These are phyloP conservation scores for Fomitopsis pulvina DNA, from an alignment of 768 basidiomycete genomes.

Conservation along the genomic window DNA sequence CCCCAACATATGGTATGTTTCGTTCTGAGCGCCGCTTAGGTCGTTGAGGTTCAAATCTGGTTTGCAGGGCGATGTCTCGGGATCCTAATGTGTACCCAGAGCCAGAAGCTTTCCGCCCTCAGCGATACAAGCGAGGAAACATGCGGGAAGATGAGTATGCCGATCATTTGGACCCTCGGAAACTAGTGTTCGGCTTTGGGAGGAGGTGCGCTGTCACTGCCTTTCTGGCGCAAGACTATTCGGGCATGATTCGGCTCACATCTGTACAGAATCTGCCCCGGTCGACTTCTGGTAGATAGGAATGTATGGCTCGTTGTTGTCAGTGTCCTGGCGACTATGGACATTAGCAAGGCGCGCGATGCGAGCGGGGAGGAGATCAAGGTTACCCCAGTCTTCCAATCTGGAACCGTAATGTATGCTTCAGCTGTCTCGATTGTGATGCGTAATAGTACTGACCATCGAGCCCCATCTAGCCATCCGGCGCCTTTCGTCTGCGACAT, in stretches of 20 bases:
- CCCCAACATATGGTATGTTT: constrained; percentile 12
- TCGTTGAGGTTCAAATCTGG: too few relatives aligned
- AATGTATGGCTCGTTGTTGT: constrained; percentile 41
- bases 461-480: constrained; percentile 1
- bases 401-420: constrained; percentile 44
- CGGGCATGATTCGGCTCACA: too few relatives aligned
- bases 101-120: constrained; percentile 23
- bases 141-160: not conserved
- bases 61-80: constrained; percentile 13
- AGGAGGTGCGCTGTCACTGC: constrained; percentile 3
- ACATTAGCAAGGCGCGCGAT: constrained; percentile 37
- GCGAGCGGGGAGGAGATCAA: constrained; percentile 34
- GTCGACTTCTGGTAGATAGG: constrained; percentile 43
- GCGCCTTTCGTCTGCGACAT: constrained; percentile 9
- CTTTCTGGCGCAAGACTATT: too few relatives aligned
- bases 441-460: not conserved
- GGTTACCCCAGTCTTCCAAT: constrained; percentile 30
- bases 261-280: constrained; percentile 42
- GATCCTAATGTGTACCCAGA: constrained; percentile 23
- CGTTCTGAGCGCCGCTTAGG: not conserved
- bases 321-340: constrained; percentile 37
- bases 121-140: not conserved
- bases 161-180: constrained; percentile 1
- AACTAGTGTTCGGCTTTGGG: constrained; percentile 13
- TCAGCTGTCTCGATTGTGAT: not conserved